Base-by-base conservation (phyloP, 768 basidiomycete species). In the Suillus luteus region DNA sequence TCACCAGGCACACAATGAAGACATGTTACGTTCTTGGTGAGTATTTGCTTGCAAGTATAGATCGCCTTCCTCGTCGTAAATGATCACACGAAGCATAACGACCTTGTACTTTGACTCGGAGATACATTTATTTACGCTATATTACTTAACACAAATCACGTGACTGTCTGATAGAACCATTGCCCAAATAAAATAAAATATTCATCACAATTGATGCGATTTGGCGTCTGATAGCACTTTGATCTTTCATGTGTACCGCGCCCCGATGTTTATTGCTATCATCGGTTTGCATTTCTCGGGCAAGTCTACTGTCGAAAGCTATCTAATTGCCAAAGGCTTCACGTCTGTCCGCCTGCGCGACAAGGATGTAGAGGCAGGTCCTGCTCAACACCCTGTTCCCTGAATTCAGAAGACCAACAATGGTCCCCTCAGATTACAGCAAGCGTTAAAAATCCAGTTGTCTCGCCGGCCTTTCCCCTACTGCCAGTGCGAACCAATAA, bases 201-300 rank as follows among this genome's bases (percentile, higher is more conserved):
- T 35, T 35, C 33, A 35, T 35, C 33, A 8, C 33, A 7, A 35
- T 6, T 35, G 41, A 19, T 43, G 17, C 41, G 17, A 46, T 46
- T 22, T 4, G 31, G 31, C 33, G 19, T 55, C n/a, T 37, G 54
- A 55, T 55, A 22, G 22, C 55, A 38, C 35, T 7, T 37, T 22
- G 6, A 27, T 57, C 37, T 27, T 40, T 24, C 14, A 24, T 40
- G 24, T 40, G 17, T 19, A 27, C 27, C 57, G 6, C n/a, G 35
- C 24, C 17, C 38, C 61, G 63, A 91, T 91, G 89, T 85, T 91
- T 73, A 81, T 91, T 67, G 85, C 87, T 33, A 83, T 91, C 58
- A 77, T 89, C 57, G 90, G 89, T 52, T 85, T 89, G 0, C 81
- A 79, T 14, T 82, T 76, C 63, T 83, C 90, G 27, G 90, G 90